Percentiles rank a stretch among this genome's conserved stretches.
phyloP scores from a whole-genome alignment of 305 asterid genomes.

The Plantago coronopus region DNA sequence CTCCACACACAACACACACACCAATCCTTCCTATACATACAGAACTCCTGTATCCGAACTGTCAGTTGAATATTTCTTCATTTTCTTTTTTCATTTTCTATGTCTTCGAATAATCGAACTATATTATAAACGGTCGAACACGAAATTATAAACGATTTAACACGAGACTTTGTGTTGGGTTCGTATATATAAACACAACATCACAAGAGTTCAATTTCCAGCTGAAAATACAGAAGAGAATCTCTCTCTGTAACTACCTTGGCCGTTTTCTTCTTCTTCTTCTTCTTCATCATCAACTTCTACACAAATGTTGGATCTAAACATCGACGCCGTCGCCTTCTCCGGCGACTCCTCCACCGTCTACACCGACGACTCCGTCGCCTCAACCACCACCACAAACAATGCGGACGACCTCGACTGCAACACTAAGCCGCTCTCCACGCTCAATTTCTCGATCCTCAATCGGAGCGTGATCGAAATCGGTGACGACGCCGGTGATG shows the following conservation, averaged over 20 bases:
- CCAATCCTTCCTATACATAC: too few species aligned
- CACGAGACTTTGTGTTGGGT: too few species aligned
- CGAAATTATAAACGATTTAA: too few species aligned
- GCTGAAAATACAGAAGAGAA: neutral
- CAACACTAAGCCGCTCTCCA: slow-evolving; percentile 33
- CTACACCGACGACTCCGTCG: slow-evolving; percentile 48
- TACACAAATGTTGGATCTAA: slow-evolving; percentile 80
- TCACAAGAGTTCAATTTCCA: too few species aligned
- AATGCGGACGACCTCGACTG: slow-evolving; percentile 49
- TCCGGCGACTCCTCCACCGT: slow-evolving; percentile 38
- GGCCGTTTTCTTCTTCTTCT: neutral
- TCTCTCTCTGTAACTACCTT: slow-evolving; percentile 23
- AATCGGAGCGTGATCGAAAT: slow-evolving; percentile 30
- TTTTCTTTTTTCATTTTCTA: too few species aligned
- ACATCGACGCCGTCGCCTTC: slow-evolving; percentile 45
- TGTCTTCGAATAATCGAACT: too few species aligned
- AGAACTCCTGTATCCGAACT: too few species aligned
- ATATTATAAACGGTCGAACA: too few species aligned
- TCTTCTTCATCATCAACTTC: neutral
- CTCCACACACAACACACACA: too few species aligned
- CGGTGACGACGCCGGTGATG: slow-evolving; percentile 34
- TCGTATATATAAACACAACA: too few species aligned
- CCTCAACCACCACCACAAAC: slow-evolving; percentile 50
- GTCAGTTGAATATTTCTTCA: too few species aligned
- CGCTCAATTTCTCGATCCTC: slow-evolving; percentile 74